phyloP scores from a whole-genome alignment of 805 yeast species.

The Wilhelminamyces savonicus region DNA sequence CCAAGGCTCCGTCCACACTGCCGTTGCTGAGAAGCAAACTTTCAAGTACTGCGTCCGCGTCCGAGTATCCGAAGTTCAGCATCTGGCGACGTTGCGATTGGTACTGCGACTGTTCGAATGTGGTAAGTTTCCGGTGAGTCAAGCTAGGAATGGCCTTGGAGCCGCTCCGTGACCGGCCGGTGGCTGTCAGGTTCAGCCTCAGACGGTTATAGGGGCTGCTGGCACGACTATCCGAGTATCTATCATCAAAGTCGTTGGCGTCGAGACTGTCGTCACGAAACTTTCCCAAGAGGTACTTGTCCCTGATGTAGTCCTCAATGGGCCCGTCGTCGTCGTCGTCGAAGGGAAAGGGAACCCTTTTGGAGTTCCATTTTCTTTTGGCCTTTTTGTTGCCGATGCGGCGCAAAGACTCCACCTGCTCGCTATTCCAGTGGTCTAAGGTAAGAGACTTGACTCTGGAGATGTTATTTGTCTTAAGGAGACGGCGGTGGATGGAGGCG shows the following conservation, averaged over 20 bases:
- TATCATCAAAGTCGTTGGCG: conserved; percentile 28
- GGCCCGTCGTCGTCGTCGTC: conserved; percentile 60
- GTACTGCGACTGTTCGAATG: conserved; percentile 47
- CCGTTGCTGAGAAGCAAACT: conserved; percentile 58
- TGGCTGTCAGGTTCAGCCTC: conserved; percentile 10
- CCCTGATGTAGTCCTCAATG: conserved; percentile 54
- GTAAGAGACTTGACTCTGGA: conserved; percentile 69
- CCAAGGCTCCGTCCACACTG: conserved; percentile 51
- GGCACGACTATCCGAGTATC: conserved; percentile 16
- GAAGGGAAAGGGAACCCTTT: conserved; percentile 60
- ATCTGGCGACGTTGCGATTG: conserved; percentile 41
- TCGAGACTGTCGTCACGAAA: conserved; percentile 40
- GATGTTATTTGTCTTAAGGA: conserved; percentile 48
- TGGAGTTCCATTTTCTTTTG: conserved; percentile 60
- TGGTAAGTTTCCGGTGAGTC: conserved; percentile 47
- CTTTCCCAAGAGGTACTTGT: conserved; percentile 62
- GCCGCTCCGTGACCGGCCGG: conserved; percentile 8
- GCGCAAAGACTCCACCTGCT: conserved; percentile 43
- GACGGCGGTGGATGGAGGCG: conserved; percentile 67
- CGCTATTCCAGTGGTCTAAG: conserved; percentile 60
- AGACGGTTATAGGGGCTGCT: conserved; percentile 4
- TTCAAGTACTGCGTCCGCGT: conserved; percentile 55
- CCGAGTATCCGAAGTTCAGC: conserved; percentile 47
- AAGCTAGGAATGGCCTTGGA: conserved; percentile 30
- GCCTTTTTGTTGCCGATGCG: conserved; percentile 60